Percentiles rank a stretch among this genome's conserved stretches.
Evolutionary conservation across 2,329 filamentous ascomycete species (phyloP).

Genomic region (Aspergillus hiratsukae): DNA sequence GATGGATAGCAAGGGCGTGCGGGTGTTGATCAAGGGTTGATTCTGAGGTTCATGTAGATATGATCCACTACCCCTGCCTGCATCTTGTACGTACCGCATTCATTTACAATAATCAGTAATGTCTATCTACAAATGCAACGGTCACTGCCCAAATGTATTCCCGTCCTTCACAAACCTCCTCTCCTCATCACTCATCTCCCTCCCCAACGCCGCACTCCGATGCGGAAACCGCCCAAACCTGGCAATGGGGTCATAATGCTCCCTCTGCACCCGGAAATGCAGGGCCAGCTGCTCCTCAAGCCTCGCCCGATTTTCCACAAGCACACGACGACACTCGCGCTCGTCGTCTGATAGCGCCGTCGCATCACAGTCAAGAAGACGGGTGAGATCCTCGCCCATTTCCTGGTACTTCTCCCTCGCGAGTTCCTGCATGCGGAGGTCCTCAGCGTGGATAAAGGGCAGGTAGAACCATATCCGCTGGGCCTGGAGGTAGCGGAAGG

Average conservation of each 20-base stretch:
- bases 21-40: slow-evolving; percentile 10
- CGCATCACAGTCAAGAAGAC: neutral
- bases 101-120: neutral
- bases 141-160: neutral
- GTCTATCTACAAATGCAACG: neutral
- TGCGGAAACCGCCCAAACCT: slow-evolving; percentile 24
- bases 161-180: slow-evolving; percentile 19
- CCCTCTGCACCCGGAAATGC: neutral
- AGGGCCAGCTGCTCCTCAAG: neutral
- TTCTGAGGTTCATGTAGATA: neutral
- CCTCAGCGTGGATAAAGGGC: slow-evolving; percentile 52
- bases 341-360: neutral
- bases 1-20: slow-evolving; percentile 16
- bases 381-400: slow-evolving; percentile 1
- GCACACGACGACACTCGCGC: neutral
- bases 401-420: neutral
- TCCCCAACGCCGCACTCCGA: slow-evolving; percentile 19
- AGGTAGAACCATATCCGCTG: slow-evolving; percentile 56
- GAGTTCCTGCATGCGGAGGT: slow-evolving; percentile 1
- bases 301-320: neutral
- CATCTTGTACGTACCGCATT: neutral
- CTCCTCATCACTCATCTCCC: slow-evolving; percentile 18
- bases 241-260: slow-evolving; percentile 8
- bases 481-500: slow-evolving; percentile 31
- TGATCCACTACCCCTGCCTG: too few species aligned